A percentile compares a stretch with the other conserved stretches of the same genome.
Evolutionary conservation across 2,329 filamentous ascomycete species (phyloP).

Genomic region (Helminthosporium solani): DNA sequence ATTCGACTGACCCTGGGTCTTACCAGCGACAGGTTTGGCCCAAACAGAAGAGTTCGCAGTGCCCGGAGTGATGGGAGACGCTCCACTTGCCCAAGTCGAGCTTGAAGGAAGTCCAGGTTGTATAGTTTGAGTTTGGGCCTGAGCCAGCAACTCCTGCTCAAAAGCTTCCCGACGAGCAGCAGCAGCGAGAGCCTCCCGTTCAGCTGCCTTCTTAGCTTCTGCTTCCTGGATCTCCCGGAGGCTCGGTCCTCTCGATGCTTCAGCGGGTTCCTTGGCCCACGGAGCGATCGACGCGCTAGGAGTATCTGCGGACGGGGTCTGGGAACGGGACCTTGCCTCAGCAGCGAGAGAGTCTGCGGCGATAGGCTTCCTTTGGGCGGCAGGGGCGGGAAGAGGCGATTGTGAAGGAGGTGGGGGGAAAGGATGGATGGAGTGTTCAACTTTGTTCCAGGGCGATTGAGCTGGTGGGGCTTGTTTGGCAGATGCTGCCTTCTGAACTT

Average conservation of each 20-base stretch:
- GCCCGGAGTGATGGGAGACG: conserved; percentile 67
- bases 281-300: conserved; percentile 77
- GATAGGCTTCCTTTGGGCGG: conserved; percentile 82
- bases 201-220: conserved; percentile 88
- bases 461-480: conserved; percentile 58
- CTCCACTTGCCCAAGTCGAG: conserved; percentile 80
- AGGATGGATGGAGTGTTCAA: conserved; percentile 73
- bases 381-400: conserved; percentile 83
- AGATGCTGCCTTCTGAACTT: conserved; percentile 74
- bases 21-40: conserved; percentile 59
- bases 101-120: conserved; percentile 80
- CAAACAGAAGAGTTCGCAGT: conserved; percentile 56
- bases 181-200: conserved; percentile 78
- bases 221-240: conserved; percentile 96
- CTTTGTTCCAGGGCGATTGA: conserved; percentile 60
- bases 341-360: conserved; percentile 71
- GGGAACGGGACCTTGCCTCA: conserved; percentile 70
- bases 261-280: conserved; percentile 83
- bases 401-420: conserved; percentile 72
- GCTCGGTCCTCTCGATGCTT: conserved; percentile 79
- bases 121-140: conserved; percentile 60
- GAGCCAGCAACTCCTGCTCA: conserved; percentile 73
- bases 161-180: conserved; percentile 74
- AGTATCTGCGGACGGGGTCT: conserved; percentile 69
- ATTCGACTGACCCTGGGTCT: conserved; percentile 45